Evolutionary conservation across 495 filamentous ascomycete species (phyloP).

Genomic region (Jackrogersella minutella): DNA sequence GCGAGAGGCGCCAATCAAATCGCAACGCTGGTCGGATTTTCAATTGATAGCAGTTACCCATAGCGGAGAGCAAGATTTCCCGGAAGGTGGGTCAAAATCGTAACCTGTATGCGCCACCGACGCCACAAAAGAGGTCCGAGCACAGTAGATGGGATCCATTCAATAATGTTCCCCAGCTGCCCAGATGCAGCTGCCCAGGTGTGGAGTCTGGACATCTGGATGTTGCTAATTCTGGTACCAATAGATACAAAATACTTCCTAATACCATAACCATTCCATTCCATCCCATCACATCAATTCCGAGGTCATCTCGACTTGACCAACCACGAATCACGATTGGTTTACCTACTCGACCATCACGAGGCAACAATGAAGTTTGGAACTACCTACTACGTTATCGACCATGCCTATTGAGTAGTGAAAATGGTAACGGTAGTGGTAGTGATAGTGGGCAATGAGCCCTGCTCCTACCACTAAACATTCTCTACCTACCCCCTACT

Average conservation of each 20-base stretch:
- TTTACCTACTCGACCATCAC: conserved; percentile 15
- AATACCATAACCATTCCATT: neutral
- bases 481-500: neutral
- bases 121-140: conserved; percentile 37
- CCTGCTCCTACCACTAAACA: neutral
- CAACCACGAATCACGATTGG: neutral
- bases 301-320: conserved; percentile 12
- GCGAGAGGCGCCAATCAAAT: conserved; percentile 43
- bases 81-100: too few relatives aligned
- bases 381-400: conserved; percentile 1
- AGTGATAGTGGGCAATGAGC: neutral
- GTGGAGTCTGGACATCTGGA: too few relatives aligned
- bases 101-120: conserved; percentile 31
- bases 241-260: too few relatives aligned
- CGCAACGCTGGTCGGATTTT: conserved; percentile 2
- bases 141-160: too few relatives aligned
- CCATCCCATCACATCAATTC: conserved; percentile 9
- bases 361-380: conserved; percentile 7
- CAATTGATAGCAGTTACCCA: neutral
- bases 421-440: neutral
- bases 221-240: neutral
- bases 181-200: too few relatives aligned
- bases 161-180: too few relatives aligned
- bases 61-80: neutral
- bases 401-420: neutral